A percentile compares a stretch with the other conserved stretches of the same genome.
phyloP scores from a whole-genome alignment of 768 basidiomycete genomes.

The Leccinum barrowsii region DNA sequence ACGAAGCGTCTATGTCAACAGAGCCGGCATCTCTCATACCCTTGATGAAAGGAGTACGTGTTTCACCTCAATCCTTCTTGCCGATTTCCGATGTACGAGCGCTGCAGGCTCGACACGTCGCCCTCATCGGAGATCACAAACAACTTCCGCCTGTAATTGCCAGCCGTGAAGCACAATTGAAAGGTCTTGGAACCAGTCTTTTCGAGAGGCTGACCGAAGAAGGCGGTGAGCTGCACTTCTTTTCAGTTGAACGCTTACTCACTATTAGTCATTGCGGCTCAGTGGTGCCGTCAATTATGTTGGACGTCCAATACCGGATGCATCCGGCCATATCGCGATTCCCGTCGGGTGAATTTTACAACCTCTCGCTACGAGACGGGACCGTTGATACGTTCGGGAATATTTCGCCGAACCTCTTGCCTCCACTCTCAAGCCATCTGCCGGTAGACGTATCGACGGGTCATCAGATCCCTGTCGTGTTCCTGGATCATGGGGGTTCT shows the following conservation, averaged over 20 bases:
- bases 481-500: slow-evolving; percentile 72
- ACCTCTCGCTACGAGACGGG: slow-evolving; percentile 65
- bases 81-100: slow-evolving; percentile 13
- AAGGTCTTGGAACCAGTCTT: slow-evolving; percentile 74
- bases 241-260: neutral
- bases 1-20: slow-evolving; percentile 96
- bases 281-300: slow-evolving; percentile 89
- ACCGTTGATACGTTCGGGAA: slow-evolving; percentile 54
- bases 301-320: slow-evolving; percentile 96
- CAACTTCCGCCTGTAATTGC: slow-evolving; percentile 88
- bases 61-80: slow-evolving; percentile 6
- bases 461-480: slow-evolving; percentile 61
- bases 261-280: slow-evolving; percentile 6
- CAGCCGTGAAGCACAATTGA: slow-evolving; percentile 67
- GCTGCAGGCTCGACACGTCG: slow-evolving; percentile 69
- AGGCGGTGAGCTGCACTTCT: slow-evolving; percentile 51
- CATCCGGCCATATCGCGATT: slow-evolving; percentile 87
- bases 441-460: slow-evolving; percentile 35
- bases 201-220: slow-evolving; percentile 90
- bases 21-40: slow-evolving; percentile 91
- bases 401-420: slow-evolving; percentile 48
- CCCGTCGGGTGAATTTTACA: slow-evolving; percentile 83
- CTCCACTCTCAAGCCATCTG: slow-evolving; percentile 60
- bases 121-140: slow-evolving; percentile 96
- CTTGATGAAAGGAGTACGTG: slow-evolving; percentile 87